Evolutionary conservation across 1,284 basidiomycete genomes (phyloP).

Genomic region (Naganishia albida): DNA sequence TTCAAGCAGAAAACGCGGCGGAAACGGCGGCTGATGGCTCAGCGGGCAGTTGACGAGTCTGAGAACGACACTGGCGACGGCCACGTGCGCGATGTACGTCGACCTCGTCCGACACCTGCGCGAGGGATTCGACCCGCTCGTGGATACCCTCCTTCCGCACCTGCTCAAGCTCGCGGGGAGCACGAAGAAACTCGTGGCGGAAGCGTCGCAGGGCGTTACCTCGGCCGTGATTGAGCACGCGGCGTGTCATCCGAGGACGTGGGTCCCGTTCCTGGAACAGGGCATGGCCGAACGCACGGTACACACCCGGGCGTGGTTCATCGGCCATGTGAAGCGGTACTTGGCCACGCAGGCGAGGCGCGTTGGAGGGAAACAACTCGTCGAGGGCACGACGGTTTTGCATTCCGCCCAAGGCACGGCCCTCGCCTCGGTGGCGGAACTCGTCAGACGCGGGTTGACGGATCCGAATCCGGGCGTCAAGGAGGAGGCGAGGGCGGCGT

Average conservation of each 20-base stretch:
- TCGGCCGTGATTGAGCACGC: slow-evolving; percentile 69
- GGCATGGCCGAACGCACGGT: slow-evolving; percentile 81
- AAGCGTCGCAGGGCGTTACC: slow-evolving; percentile 76
- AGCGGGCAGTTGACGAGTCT: slow-evolving; percentile 72
- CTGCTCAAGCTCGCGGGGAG: slow-evolving; percentile 84
- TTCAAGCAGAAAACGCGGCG: neutral
- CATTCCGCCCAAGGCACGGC: slow-evolving; percentile 59
- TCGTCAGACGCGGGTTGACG: slow-evolving; percentile 67
- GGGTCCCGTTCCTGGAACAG: slow-evolving; percentile 71
- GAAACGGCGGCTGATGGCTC: neutral
- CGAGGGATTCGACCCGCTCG: slow-evolving; percentile 70
- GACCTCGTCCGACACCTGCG: slow-evolving; percentile 75
- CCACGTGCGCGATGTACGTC: slow-evolving; percentile 74
- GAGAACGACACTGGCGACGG: slow-evolving; percentile 84
- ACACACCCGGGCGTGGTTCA: slow-evolving; percentile 69
- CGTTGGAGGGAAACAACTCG: slow-evolving; percentile 56
- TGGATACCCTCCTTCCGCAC: slow-evolving; percentile 71
- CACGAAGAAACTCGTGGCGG: slow-evolving; percentile 92
- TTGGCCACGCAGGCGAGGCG: slow-evolving; percentile 69
- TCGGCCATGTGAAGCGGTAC: slow-evolving; percentile 71
- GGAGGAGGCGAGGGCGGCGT: slow-evolving; percentile 70
- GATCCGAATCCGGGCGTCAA: slow-evolving; percentile 81
- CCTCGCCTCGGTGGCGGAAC: slow-evolving; percentile 61
- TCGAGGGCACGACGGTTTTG: slow-evolving; percentile 71
- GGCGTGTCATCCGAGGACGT: slow-evolving; percentile 68